Evolutionary conservation across 179 eudicot genomes (phyloP).

Genomic region (Carnegiea gigantea): DNA sequence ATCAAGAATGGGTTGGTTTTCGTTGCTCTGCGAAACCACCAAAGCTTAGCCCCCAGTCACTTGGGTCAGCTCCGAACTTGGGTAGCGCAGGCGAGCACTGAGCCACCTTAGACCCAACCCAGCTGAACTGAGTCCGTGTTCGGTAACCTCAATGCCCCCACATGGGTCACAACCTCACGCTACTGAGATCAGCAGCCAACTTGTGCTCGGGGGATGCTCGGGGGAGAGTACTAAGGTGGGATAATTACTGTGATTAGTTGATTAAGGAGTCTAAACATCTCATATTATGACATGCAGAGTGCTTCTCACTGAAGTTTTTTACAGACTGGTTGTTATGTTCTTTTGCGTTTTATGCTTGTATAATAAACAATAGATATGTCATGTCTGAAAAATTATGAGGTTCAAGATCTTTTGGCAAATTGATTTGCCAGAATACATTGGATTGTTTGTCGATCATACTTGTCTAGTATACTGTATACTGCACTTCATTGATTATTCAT

Average conservation of each 20-base stretch:
- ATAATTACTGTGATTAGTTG: neutral
- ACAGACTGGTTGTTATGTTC: neutral
- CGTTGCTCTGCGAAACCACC: conserved; percentile 12
- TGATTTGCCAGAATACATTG: no score
- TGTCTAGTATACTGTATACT: no score
- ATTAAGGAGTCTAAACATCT: conserved; percentile 3
- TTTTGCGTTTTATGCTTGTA: neutral
- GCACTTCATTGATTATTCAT: no score
- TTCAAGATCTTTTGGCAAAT: neutral
- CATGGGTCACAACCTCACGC: conserved; percentile 9
- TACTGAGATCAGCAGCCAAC: neutral
- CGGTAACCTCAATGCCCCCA: conserved; percentile 5
- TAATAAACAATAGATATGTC: neutral
- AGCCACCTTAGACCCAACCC: neutral
- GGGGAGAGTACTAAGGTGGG: neutral
- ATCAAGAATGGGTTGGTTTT: neutral
- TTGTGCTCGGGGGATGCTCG: neutral
- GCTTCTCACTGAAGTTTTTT: neutral
- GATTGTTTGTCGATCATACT: no score
- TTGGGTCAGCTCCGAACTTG: conserved; percentile 5
- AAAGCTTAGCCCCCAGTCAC: neutral
- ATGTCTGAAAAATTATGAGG: neutral
- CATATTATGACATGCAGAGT: neutral
- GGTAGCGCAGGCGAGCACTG: neutral
- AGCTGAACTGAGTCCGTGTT: neutral